Percentiles rank a stretch among this genome's conserved stretches.
phyloP scores from a whole-genome alignment of 1,139 yeast genomes.

The Meyerozyma elateridarum region DNA sequence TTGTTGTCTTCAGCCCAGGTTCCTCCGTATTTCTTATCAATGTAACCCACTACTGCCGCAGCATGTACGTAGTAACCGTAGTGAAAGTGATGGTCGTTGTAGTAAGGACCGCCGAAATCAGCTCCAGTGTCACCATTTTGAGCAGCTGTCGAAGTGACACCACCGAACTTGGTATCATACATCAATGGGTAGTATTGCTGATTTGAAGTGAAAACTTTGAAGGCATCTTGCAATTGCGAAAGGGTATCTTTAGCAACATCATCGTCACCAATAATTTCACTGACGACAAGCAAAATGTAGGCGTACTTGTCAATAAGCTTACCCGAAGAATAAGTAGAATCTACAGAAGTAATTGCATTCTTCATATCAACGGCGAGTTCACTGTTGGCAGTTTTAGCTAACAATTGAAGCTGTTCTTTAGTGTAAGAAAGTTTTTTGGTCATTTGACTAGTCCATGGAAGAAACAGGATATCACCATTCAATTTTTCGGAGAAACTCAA shows the following conservation, averaged over 20 bases:
- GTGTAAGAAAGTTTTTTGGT: conserved; percentile 38
- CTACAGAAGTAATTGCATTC: conserved; percentile 41
- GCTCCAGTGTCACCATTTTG: conserved; percentile 39
- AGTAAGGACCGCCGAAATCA: conserved; percentile 59
- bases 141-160: conserved; percentile 62
- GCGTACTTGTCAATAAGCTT: conserved; percentile 75
- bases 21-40: conserved; percentile 57
- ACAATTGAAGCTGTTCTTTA: conserved; percentile 43
- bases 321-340: conserved; percentile 62
- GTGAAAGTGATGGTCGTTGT: conserved; percentile 79
- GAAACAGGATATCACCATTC: conserved; percentile 46
- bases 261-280: conserved; percentile 55
- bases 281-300: conserved; percentile 58
- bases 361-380: conserved; percentile 58
- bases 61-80: conserved; percentile 76
- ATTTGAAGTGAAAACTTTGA: conserved; percentile 46
- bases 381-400: conserved; percentile 51
- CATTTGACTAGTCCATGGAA: conserved; percentile 52
- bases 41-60: conserved; percentile 67
- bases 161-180: conserved; percentile 65
- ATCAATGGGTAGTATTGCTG: conserved; percentile 54
- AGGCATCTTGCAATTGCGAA: conserved; percentile 47
- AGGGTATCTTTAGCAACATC: conserved; percentile 46
- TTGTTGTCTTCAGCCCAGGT: conserved; percentile 63
- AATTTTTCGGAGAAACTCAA: conserved; percentile 50